Evolutionary conservation across 805 yeast species (phyloP).

Genomic region (Tetrapisispora namnaoensis): DNA sequence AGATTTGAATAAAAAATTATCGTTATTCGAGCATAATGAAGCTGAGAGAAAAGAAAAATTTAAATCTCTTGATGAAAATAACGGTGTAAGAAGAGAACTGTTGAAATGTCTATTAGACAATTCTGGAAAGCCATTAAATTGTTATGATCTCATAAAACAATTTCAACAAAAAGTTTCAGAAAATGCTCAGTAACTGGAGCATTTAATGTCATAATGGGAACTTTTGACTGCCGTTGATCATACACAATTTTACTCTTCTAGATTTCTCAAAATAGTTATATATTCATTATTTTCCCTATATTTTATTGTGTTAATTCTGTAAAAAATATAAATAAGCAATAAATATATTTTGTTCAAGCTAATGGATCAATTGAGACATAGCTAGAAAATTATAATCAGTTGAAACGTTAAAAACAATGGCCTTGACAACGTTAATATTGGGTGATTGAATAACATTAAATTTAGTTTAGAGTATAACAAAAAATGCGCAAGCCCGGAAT

Average conservation of each 20-base stretch:
- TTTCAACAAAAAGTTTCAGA: constrained; percentile 38
- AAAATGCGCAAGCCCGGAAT: not conserved
- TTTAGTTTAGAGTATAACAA: too few species aligned
- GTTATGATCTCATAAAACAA: constrained; percentile 70
- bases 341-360: too few species aligned
- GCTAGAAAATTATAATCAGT: too few species aligned
- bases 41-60: constrained; percentile 12
- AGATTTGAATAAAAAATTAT: constrained; percentile 30
- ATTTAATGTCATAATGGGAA: not conserved
- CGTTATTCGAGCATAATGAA: constrained; percentile 29
- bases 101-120: constrained; percentile 50
- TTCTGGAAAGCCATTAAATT: constrained; percentile 57
- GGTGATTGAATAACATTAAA: too few species aligned
- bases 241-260: not conserved
- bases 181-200: not conserved
- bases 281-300: not conserved
- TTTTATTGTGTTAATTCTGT: not conserved
- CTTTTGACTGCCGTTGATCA: not conserved
- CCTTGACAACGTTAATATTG: too few species aligned
- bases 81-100: constrained; percentile 38
- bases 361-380: too few species aligned
- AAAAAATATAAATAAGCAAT: not conserved
- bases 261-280: not conserved
- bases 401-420: too few species aligned
- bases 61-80: constrained; percentile 21